Evolutionary conservation across 306 rosid species (phyloP), one percentile per base, ranked within the genome.

Genomic region (Astragalus glycyphyllos): DNA sequence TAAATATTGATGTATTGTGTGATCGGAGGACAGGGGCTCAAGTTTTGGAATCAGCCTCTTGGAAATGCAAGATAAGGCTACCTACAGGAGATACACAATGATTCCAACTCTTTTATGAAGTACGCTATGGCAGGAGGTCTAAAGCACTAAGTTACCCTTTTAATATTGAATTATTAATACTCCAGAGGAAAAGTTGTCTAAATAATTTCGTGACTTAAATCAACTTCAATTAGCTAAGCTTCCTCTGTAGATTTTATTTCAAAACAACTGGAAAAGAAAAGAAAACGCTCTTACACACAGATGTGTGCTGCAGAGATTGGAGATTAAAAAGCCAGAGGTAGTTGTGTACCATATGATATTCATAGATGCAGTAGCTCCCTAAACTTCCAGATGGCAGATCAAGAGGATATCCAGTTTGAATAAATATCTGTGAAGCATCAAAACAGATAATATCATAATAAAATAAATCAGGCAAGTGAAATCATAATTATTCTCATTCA

Each of bases 321-420:
- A 67, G 58, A 71, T 42, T 35, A 32, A 47, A 17, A 69, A 66
- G 46, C 31, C 35, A 55, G 50, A 16, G 62, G 58, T 54, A 47
- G 47, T 60, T 38, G 62, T 62, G 69, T 93, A 93, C 98, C 98
- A 93, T 93, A 79, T 93, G 97, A 80, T 90, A 90, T 85, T 93
- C 98, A 77, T 93, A 90, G 46, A 93, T 93, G 87, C 98, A 93
- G 64, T 90, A 93, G 80, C 98, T 93, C 63, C 98, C 98, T 71
- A 93, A 84, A 81, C 96, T 93, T 78, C 98, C 97, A 2, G 98
- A 93, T 80, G 98, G 98, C 73, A 93, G 78, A 87, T 93, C 98
- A 51, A 93, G 98, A 74, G 98, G 98, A 76, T 93, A 93, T 68
- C 98, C 98, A 64, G 98, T 93, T 88, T 93, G 98, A 79, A 93